phyloP scores from a whole-genome alignment of 1,284 basidiomycete genomes.

The Grifola frondosa region DNA sequence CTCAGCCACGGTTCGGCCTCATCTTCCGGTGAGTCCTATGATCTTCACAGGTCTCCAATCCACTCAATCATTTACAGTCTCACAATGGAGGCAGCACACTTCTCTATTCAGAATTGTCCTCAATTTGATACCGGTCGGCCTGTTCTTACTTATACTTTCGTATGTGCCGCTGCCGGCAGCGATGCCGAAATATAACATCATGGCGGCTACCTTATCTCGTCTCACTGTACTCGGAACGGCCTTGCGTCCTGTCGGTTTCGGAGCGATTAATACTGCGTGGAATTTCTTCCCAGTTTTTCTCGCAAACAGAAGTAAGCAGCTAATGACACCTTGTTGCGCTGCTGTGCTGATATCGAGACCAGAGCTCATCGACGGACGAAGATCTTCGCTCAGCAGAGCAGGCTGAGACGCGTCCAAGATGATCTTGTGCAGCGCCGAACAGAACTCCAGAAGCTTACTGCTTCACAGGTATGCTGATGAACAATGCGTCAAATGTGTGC shows the following conservation, averaged over 20 bases:
- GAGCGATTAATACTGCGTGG: conserved; percentile 69
- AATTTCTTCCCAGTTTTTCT: conserved; percentile 36
- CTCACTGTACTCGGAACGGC: conserved; percentile 74
- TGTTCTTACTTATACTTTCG: conserved; percentile 61
- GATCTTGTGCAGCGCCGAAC: conserved; percentile 44
- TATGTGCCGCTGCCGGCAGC: conserved; percentile 63
- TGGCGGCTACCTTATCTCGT: conserved; percentile 52
- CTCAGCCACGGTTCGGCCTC: conserved; percentile 39
- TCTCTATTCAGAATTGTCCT: conserved; percentile 39
- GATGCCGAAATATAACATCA: conserved; percentile 41
- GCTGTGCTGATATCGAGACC: not conserved
- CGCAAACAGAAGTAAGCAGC: conserved; percentile 20
- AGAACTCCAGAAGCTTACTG: conserved; percentile 37
- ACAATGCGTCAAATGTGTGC: not conserved
- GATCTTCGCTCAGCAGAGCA: conserved; percentile 49
- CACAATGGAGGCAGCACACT: conserved; percentile 28
- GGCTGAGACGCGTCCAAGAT: conserved; percentile 50
- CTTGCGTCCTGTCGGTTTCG: conserved; percentile 74
- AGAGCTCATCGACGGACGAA: conserved; percentile 43
- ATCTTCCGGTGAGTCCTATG: conserved; percentile 13
- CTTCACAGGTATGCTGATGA: conserved; percentile 31
- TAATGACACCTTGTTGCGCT: not conserved
- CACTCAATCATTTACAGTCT: conserved; percentile 20
- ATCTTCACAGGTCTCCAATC: not conserved
- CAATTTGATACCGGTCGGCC: conserved; percentile 48